Percentiles rank a stretch among this genome's conserved stretches.
These are phyloP conservation scores for Cenococcum geophilum DNA, from an alignment of 495 filamentous ascomycete genomes.

Conservation along the genomic window DNA sequence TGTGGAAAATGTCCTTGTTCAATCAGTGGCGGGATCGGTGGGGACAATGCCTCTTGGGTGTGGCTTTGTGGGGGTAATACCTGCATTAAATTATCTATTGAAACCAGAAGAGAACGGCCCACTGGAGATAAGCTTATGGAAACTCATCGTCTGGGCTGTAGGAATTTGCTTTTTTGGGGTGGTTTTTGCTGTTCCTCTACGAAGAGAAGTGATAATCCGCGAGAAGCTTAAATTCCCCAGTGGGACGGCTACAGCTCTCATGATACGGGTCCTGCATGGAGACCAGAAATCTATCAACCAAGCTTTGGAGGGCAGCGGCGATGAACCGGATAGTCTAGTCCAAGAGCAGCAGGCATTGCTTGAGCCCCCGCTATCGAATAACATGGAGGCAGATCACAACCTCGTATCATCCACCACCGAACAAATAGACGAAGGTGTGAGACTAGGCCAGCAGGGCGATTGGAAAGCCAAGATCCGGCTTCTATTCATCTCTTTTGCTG, in stretches of 20 bases:
- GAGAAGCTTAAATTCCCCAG: conserved; percentile 92
- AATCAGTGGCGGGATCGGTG: conserved; percentile 90
- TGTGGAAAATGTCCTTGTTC: conserved; percentile 95
- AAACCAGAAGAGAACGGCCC: conserved; percentile 70
- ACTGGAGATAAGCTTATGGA: conserved; percentile 61
- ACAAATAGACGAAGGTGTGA: conserved; percentile 25
- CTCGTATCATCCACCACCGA: conserved; percentile 7
- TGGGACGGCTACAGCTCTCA: conserved; percentile 88
- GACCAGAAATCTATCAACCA: conserved; percentile 37
- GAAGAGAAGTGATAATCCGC: conserved; percentile 82
- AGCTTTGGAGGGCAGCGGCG: conserved; percentile 20
- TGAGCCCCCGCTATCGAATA: neutral
- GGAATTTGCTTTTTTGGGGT: conserved; percentile 94
- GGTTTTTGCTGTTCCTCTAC: conserved; percentile 83
- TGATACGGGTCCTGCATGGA: conserved; percentile 85
- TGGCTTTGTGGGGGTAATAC: conserved; percentile 90
- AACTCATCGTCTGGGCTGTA: conserved; percentile 80
- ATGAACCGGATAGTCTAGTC: conserved; percentile 3
- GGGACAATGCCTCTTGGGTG: conserved; percentile 96
- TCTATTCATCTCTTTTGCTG: conserved; percentile 51
- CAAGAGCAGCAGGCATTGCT: conserved; percentile 24
- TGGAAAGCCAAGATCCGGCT: conserved; percentile 60
- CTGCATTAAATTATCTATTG: conserved; percentile 82
- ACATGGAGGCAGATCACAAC: conserved; percentile 13
- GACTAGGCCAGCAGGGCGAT: conserved; percentile 42